Base-by-base conservation (phyloP, 371 early-diverging fungal species). In the Lichtheimia ramosa region DNA sequence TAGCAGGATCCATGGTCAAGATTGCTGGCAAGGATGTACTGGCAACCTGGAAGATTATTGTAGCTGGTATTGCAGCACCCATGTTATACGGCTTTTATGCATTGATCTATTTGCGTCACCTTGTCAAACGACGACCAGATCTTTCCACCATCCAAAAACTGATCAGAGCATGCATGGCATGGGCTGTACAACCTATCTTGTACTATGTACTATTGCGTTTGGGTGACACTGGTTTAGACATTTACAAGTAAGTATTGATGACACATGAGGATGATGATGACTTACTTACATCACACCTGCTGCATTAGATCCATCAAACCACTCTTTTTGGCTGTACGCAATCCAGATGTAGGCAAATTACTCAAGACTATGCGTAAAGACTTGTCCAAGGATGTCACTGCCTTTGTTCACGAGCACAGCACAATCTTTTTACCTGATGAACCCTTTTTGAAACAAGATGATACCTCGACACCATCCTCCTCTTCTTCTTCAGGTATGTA, bases 41-140 rank as follows among this genome's bases (percentile, higher is more conserved):
- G 16, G 94, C 96, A 1, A 95, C 97, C 3, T 98, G 98, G 99
- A 97, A 97, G 70, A 82, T 96, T 0, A 74, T 95, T 34, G 90
- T 92, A 14, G 90, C 91, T 24, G 70, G 91, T 23, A 85, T 86
- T 25, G 81, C 92, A 23, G 81, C 89, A 25, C 96, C 97, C 15
- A 54, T 85, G 5, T 74, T 94, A 5, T 94, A 92, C 59, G 77
- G 85, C 4, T 64, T 86, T 3, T 96, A 96, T 64, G 69, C 89
- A 6, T 58, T 83, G 25, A 25, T 72, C 21, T 75, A 74, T 46
- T 56, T 87, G 2, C 64, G 75, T 4, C 75, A 82, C 21, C 51
- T 83, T n/a, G 41, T 70, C 7, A 72, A 74, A 39, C 68, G 74
- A 20, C 69, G 71, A 25, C 73, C 77, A 1, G 43, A 51, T 18